A percentile compares a stretch with the other conserved stretches of the same genome.
Evolutionary conservation across 768 basidiomycete species (phyloP).

Genomic region (Hypsizygus marmoreus): DNA sequence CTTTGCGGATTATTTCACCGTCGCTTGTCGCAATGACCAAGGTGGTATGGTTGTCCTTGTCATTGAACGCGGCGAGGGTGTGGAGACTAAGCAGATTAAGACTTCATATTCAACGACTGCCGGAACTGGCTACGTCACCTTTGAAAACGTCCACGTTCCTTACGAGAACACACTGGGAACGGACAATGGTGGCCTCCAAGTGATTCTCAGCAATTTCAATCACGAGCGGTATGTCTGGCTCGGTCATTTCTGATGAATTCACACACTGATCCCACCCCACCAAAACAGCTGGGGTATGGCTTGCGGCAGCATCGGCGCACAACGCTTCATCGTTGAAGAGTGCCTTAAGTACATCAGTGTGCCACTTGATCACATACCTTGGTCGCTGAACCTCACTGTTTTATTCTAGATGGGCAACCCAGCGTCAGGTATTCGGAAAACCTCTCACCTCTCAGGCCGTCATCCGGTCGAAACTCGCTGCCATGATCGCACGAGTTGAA

Average conservation of each 20-base stretch:
- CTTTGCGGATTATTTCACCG: conserved; percentile 71
- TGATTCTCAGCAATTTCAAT: conserved; percentile 74
- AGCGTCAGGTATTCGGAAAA: conserved; percentile 81
- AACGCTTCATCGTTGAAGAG: conserved; percentile 71
- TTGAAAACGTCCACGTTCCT: conserved; percentile 65
- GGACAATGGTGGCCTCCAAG: conserved; percentile 52
- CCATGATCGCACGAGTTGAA: conserved; percentile 82
- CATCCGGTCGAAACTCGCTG: conserved; percentile 73
- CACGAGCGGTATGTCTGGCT: conserved; percentile 90
- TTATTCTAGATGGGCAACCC: conserved; percentile 71
- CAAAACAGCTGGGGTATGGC: conserved; percentile 63
- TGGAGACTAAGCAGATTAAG: conserved; percentile 71
- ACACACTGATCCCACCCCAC: not conserved
- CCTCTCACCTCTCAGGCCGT: conserved; percentile 69
- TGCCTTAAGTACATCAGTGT: conserved; percentile 75
- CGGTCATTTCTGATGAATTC: not conserved
- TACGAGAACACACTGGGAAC: conserved; percentile 67
- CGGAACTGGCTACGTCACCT: conserved; percentile 60
- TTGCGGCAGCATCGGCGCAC: conserved; percentile 53
- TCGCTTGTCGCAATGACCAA: conserved; percentile 58
- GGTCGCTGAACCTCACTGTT: conserved; percentile 11
- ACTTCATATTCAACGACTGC: conserved; percentile 52
- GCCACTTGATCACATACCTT: too few relatives aligned
- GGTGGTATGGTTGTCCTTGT: conserved; percentile 30
- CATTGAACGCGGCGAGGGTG: conserved; percentile 48